phyloP scores from a whole-genome alignment of 148 eudicot genomes.

The Amaranthus palmeri region DNA sequence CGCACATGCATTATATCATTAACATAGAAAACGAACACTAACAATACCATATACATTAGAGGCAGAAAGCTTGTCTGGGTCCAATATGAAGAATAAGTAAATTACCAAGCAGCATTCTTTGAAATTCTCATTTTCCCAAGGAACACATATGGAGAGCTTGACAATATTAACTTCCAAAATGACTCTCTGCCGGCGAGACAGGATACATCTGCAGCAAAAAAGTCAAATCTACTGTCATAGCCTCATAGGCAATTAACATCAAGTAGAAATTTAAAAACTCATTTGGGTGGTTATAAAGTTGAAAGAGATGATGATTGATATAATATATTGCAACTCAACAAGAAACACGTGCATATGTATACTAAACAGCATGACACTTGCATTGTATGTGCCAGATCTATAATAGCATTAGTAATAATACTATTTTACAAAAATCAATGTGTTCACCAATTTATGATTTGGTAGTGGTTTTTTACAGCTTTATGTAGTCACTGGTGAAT shows the following conservation, averaged over 20 bases:
- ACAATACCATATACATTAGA: neutral
- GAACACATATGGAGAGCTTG: slow-evolving; percentile 38
- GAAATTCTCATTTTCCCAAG: slow-evolving; percentile 34
- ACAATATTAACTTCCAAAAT: slow-evolving; percentile 50
- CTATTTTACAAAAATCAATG: too few relatives aligned
- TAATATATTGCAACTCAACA: neutral
- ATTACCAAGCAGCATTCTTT: slow-evolving; percentile 53
- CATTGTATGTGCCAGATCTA: neutral
- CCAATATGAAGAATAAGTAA: neutral
- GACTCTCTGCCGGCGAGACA: slow-evolving; percentile 50
- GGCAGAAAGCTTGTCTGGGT: neutral
- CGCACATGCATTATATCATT: too few relatives aligned
- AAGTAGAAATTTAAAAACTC: neutral
- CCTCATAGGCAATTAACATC: neutral
- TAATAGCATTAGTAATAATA: neutral
- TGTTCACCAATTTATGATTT: neutral
- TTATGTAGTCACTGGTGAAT: too few relatives aligned
- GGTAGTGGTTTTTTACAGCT: too few relatives aligned
- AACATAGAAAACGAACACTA: neutral
- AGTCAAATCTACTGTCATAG: neutral
- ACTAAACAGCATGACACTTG: neutral
- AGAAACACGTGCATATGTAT: neutral
- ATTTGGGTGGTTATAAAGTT: neutral
- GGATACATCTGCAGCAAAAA: slow-evolving; percentile 43
- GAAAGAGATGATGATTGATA: neutral